A percentile compares a stretch with the other conserved stretches of the same genome.
Conservation (phyloP, 208 protist species). For the Phytomonas serpens region DNA sequence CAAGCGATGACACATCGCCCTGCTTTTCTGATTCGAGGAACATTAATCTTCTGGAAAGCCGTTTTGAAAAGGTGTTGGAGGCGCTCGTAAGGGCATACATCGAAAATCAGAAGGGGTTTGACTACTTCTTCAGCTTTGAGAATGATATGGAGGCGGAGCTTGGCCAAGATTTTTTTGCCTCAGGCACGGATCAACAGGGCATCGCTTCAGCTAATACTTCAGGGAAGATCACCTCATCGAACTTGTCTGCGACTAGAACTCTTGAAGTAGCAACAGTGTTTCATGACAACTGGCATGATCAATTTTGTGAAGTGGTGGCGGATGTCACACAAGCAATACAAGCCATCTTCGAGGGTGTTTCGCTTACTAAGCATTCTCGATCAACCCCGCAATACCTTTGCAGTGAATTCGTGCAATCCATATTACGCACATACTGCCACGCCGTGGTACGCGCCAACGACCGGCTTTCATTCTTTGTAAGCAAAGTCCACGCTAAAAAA, state of each 20-base stretch:
- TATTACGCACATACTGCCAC: not conserved
- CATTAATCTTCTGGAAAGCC: constrained; percentile 21
- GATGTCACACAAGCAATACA: not conserved
- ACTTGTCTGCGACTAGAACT: constrained; percentile 18
- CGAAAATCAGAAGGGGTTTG: constrained; percentile 16
- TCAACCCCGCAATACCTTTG: not conserved
- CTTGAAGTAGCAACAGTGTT: constrained; percentile 28
- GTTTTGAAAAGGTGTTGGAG: constrained; percentile 21
- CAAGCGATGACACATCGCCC: not conserved
- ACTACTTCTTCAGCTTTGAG: constrained; percentile 26
- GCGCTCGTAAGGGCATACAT: constrained; percentile 32
- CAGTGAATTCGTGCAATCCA: not conserved
- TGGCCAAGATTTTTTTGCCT: constrained; percentile 34
- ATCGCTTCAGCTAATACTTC: not conserved
- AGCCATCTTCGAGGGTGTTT: not conserved
- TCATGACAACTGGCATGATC: constrained; percentile 28
- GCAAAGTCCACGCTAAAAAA: not conserved
- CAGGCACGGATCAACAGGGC: not conserved
- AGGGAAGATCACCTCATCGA: not conserved
- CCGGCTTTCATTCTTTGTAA: not conserved
- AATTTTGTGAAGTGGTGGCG: constrained; percentile 11
- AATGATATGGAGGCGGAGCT: constrained; percentile 19
- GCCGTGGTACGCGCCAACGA: not conserved
- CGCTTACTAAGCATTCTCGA: not conserved
- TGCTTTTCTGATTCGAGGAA: constrained; percentile 4